Base-by-base conservation (phyloP, 2,329 filamentous ascomycete species). In the Stagonosporopsis vannaccii region DNA sequence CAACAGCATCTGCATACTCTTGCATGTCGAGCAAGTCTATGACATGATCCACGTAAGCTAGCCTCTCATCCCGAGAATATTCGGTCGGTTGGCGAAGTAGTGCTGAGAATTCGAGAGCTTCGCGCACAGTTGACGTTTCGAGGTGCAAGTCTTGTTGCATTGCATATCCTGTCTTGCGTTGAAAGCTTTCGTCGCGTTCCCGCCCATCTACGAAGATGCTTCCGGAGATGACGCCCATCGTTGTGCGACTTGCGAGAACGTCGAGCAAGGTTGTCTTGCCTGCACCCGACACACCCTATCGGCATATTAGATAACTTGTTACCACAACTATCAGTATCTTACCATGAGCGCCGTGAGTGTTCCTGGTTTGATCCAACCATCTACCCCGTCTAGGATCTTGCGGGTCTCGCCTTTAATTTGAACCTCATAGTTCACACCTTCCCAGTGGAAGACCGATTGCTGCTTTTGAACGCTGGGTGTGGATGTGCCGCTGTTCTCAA, bases 231-330 rank as follows among this genome's bases (percentile, higher is more conserved):
- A 73, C 63, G 9, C 70, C 70, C 56, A 65, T 66, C 1, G 68
- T 66, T 12, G 60, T 64, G 2, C 69, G 61, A 22, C 63, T 59
- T 6, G 67, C 67, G 53, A 97, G 82, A 28, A 90, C 90, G 75
- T 96, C 90, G n/a, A 96, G 80, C 23, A 97, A 83, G 0, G 92
- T 96, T 0, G 92, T 96, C 76, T 96, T 97, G 50, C 92, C 92
- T 11, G 92, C 92, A 60, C 92, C 92, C 25, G 89, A 91, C 7
- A 92, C 90, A 76, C 91, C 90, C 91, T 64, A 25, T 25, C n/a
- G 15, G 13, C 11, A 12, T 43, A 15, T 57, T 44, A 57, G 39
- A 28, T 11, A 2, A 13, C n/a, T 46, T 4, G 17, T n/a, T 15
- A 26, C 51, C 0, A 13, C 5, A 20, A 17, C 8, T 20, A n/a